Evolutionary conservation across 805 yeast species (phyloP), one percentile per base, ranked within the genome.

Genomic region (Candida methanosorbosa): DNA sequence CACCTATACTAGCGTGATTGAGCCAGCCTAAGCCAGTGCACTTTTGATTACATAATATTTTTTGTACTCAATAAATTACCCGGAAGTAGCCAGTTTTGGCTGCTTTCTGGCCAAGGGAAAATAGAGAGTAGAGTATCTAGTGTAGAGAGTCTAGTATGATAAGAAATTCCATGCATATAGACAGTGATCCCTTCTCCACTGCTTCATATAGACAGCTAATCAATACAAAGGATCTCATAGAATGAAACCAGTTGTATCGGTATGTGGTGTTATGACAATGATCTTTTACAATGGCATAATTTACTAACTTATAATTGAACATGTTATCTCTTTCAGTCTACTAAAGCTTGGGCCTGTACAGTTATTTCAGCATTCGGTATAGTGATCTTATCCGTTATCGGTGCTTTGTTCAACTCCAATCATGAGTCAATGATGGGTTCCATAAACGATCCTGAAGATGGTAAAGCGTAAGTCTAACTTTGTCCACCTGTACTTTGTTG

Each of bases 391-490:
- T 71, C 94, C 9, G 82, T 84, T 37, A 74, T 90, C 47, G 98
- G 94, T 15, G 74, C 76, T 45, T 68, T 90, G 43, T 90, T 92
- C 66, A 68, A 81, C 46, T 65, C 64, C 24, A 83, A 78, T 45
- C 94, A 85, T 56, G 97, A 90, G 63, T 71, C 94, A 16, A 80
- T 90, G 82, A 79, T 87, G 64, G 98, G 98, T 4, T 83, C 95
- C 27, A 75, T 77, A 40, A 78, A 69, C 46, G 95, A 88, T 54
- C 98, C 98, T 12, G 84, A 74, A 46, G 92, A 92, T 54, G 97
- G 97, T 13, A 76, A 77, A 42, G 95, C 92, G 71, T 63, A 48
- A 53, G 70, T 63, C 30, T 29, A 4, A 5, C 5, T 14, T 11
- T 21, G 23, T 21, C 11, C 23, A 21, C 23, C 23, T 12, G 6